Percentiles rank a stretch among this genome's conserved stretches.
phyloP scores from a whole-genome alignment of 140 eudicot genomes.

The Oenanthe javanica region DNA sequence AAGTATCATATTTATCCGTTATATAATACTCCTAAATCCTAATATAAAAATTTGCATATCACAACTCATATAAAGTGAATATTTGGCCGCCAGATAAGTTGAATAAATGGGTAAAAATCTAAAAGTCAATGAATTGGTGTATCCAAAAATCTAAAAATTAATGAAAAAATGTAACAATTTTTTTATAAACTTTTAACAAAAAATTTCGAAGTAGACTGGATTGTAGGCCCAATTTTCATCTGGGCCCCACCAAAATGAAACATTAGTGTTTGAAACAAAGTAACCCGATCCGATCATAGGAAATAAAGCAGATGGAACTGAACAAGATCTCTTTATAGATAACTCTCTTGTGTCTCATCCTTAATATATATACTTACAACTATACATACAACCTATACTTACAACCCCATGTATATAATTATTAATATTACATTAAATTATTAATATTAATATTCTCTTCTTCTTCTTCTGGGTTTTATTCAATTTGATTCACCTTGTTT shows the following conservation, averaged over 20 bases:
- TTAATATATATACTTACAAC: neutral
- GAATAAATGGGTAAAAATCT: too few relatives aligned
- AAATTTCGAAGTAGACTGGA: neutral
- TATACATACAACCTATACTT: neutral
- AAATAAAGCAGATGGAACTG: neutral
- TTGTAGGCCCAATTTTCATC: neutral
- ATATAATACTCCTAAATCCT: too few relatives aligned
- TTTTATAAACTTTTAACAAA: too few relatives aligned
- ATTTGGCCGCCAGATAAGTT: too few relatives aligned
- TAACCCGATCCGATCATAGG: neutral
- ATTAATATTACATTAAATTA: neutral
- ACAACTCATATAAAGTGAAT: too few relatives aligned
- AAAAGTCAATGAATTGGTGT: too few relatives aligned
- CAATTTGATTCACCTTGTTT: neutral
- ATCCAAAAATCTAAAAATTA: too few relatives aligned
- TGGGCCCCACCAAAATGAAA: neutral
- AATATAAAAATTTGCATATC: too few relatives aligned
- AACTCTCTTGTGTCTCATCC: neutral
- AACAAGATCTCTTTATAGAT: neutral
- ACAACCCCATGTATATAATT: neutral
- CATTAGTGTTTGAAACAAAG: neutral
- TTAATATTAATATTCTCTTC: neutral
- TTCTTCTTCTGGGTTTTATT: neutral
- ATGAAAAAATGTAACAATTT: too few relatives aligned
- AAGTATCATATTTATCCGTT: too few relatives aligned